Conservation (phyloP, 768 basidiomycete species). For the Sutorius australiensis region DNA sequence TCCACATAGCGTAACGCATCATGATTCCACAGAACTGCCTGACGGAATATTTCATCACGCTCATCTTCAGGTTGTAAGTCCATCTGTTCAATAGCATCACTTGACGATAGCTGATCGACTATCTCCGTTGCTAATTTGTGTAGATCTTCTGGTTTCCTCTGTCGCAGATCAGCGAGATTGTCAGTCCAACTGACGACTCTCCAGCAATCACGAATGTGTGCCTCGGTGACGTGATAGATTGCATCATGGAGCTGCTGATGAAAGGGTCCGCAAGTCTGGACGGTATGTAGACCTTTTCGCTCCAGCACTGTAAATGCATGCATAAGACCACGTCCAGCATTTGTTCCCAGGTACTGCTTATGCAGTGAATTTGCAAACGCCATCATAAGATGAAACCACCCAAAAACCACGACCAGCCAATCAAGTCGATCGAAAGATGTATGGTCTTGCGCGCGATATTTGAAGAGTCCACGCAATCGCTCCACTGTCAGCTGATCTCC, state of each 20-base stretch:
- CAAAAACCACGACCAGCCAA: too few relatives aligned
- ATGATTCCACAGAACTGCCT: not conserved
- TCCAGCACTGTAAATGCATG: not conserved
- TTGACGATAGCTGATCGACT: not conserved
- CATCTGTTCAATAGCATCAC: not conserved
- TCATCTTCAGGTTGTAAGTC: not conserved
- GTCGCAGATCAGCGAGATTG: not conserved
- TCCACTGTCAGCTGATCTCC: conserved; percentile 40
- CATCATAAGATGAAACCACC: too few relatives aligned
- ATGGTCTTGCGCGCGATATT: conserved; percentile 9
- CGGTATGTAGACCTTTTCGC: not conserved
- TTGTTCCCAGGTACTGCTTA: too few relatives aligned
- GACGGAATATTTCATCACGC: not conserved
- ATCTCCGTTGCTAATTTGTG: not conserved
- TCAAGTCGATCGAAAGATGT: too few relatives aligned
- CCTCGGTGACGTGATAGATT: not conserved
- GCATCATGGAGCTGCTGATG: conserved; percentile 1
- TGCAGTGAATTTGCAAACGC: too few relatives aligned
- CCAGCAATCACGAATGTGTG: not conserved
- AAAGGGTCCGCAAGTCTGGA: not conserved
- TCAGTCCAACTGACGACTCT: not conserved
- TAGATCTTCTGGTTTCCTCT: not conserved
- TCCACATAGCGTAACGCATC: not conserved
- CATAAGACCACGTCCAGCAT: too few relatives aligned
- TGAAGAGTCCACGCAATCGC: conserved; percentile 33